These are phyloP conservation scores for Priceomyces haplophilus DNA, from an alignment of 805 yeast genomes.

Conservation along the genomic window DNA sequence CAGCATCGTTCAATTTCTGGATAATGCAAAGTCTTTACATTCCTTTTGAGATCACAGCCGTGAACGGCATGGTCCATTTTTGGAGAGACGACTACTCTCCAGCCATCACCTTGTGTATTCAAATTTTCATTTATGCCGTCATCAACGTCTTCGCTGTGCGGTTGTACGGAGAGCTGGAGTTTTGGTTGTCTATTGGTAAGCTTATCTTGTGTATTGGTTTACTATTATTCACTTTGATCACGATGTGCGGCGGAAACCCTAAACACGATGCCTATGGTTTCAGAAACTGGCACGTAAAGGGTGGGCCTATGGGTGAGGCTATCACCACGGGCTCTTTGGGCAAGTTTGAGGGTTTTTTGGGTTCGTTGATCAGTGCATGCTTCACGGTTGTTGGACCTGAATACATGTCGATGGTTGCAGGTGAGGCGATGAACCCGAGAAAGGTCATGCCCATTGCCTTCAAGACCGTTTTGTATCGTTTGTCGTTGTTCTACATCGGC, in stretches of 20 bases:
- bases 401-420: slow-evolving; percentile 43
- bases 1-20: slow-evolving; percentile 34
- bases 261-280: slow-evolving; percentile 32
- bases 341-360: slow-evolving; percentile 41
- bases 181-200: slow-evolving; percentile 42
- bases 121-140: slow-evolving; percentile 39
- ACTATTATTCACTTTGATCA: slow-evolving; percentile 32
- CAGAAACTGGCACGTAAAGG: slow-evolving; percentile 32
- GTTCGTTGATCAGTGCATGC: slow-evolving; percentile 35
- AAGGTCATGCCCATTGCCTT: slow-evolving; percentile 38
- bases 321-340: slow-evolving; percentile 37
- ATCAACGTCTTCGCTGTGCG: slow-evolving; percentile 48
- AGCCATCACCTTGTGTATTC: slow-evolving; percentile 44
- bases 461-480: slow-evolving; percentile 41
- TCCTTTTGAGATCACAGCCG: slow-evolving; percentile 48
- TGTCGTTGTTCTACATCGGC: slow-evolving; percentile 44
- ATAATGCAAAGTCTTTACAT: slow-evolving; percentile 44
- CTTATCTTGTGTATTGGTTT: slow-evolving; percentile 37
- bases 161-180: slow-evolving; percentile 51
- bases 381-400: slow-evolving; percentile 45
- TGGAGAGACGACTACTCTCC: slow-evolving; percentile 50
- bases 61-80: slow-evolving; percentile 52
- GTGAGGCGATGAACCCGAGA: slow-evolving; percentile 44
- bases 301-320: slow-evolving; percentile 40
- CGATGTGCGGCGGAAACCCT: slow-evolving; percentile 41